phyloP scores from a whole-genome alignment of 2,329 filamentous ascomycete genomes.

The Sclerotiophoma versabilis region DNA sequence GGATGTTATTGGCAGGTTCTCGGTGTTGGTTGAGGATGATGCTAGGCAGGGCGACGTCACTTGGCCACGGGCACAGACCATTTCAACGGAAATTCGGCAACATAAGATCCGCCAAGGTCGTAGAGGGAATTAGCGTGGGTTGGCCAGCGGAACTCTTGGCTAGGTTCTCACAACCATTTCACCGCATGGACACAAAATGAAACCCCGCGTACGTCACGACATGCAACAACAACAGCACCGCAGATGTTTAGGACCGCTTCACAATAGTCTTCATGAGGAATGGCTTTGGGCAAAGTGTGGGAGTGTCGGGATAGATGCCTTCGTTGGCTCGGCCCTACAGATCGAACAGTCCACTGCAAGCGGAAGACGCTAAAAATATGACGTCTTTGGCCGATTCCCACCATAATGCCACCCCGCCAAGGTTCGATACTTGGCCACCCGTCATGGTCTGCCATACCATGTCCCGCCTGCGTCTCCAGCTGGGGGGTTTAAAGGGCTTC shows the following conservation, averaged over 20 bases:
- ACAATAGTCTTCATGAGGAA: neutral
- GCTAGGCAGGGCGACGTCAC: constrained; percentile 22
- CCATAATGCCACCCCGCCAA: too few species aligned
- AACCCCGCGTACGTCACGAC: constrained; percentile 26
- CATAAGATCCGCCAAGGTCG: constrained; percentile 10
- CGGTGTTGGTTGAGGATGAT: constrained; percentile 18
- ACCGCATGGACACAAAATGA: constrained; percentile 1
- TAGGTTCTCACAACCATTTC: constrained; percentile 15
- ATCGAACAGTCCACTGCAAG: constrained; percentile 14
- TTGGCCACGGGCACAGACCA: constrained; percentile 15
- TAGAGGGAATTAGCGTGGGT: constrained; percentile 15
- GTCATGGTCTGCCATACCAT: constrained; percentile 25
- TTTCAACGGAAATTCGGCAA: constrained; percentile 15
- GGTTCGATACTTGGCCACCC: constrained; percentile 41
- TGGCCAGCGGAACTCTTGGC: constrained; percentile 40
- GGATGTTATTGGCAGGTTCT: constrained; percentile 19
- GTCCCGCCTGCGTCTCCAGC: constrained; percentile 28
- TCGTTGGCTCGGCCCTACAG: constrained; percentile 16
- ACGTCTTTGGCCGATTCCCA: constrained; percentile 31
- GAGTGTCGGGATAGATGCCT: neutral
- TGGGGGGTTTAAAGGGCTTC: constrained; percentile 38
- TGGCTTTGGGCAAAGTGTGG: neutral
- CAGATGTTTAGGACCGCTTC: too few species aligned
- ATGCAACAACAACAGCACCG: neutral
- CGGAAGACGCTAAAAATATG: constrained; percentile 25